Evolutionary conservation across 2,329 filamentous ascomycete genomes (phyloP).

Genomic region (Paecilomyces sp.): DNA sequence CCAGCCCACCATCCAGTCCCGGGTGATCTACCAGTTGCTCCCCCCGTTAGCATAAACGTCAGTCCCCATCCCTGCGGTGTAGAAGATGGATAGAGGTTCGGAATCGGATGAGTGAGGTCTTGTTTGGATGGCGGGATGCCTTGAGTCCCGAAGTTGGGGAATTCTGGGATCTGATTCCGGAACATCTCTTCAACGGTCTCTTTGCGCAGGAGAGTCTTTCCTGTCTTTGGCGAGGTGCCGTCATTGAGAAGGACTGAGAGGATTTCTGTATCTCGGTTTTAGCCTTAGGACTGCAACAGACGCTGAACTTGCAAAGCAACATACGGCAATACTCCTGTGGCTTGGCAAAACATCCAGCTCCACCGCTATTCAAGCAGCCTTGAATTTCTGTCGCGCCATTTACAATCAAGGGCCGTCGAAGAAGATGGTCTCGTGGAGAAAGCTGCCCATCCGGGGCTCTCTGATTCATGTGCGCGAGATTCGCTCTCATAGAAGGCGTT

Average conservation of each 20-base stretch:
- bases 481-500: conserved; percentile 44
- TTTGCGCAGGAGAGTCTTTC: conserved; percentile 46
- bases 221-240: conserved; percentile 53
- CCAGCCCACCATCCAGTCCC: conserved; percentile 53
- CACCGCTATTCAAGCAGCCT: conserved; percentile 51
- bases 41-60: conserved; percentile 49
- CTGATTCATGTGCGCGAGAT: conserved; percentile 52
- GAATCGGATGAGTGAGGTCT: conserved; percentile 40
- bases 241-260: conserved; percentile 58
- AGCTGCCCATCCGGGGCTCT: conserved; percentile 40
- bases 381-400: conserved; percentile 38
- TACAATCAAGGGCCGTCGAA: conserved; percentile 39
- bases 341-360: conserved; percentile 54
- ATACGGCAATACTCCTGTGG: conserved; percentile 55
- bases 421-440: conserved; percentile 43
- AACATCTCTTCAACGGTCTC: conserved; percentile 59
- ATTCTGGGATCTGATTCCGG: conserved; percentile 52
- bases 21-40: conserved; percentile 45
- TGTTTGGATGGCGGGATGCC: conserved; percentile 42
- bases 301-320: conserved; percentile 11
- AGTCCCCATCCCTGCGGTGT: conserved; percentile 33
- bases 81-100: conserved; percentile 14
- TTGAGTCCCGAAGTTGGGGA: conserved; percentile 47
- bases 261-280: conserved; percentile 38
- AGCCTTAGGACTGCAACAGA: not conserved